These are phyloP conservation scores for Hortiboletus flavorubellus DNA, from an alignment of 768 basidiomycete genomes.

Conservation along the genomic window DNA sequence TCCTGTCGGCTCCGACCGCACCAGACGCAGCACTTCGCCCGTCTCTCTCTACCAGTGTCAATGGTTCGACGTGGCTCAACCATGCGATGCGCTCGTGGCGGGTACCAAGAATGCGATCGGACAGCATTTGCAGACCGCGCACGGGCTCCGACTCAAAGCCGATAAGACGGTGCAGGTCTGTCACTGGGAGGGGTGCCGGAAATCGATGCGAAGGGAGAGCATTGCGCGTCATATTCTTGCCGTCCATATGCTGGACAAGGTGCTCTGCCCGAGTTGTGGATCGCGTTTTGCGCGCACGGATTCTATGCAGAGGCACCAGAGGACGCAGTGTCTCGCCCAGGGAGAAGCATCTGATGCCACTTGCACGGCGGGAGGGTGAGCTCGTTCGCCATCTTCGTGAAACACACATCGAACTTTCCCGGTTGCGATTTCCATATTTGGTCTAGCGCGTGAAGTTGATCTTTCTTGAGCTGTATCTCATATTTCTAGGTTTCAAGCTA, in stretches of 20 bases:
- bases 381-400: background rate
- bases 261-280: conserved; percentile 15
- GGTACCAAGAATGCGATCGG: conserved; percentile 11
- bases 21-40: background rate
- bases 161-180: conserved; percentile 13
- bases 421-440: background rate
- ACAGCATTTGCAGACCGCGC: conserved; percentile 8
- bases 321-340: conserved; percentile 3
- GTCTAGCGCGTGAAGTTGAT: background rate
- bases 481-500: background rate
- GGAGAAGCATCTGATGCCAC: background rate
- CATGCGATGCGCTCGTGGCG: background rate
- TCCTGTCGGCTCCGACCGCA: background rate
- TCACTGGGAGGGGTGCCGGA: conserved; percentile 17
- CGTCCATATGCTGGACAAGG: conserved; percentile 22
- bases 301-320: conserved; percentile 25
- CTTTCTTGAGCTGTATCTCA: background rate
- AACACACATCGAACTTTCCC: background rate
- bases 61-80: background rate
- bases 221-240: conserved; percentile 24
- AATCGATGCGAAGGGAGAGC: conserved; percentile 24
- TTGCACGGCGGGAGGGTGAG: background rate
- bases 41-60: conserved; percentile 1
- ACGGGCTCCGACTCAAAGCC: conserved; percentile 5
- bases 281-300: conserved; percentile 23